These are phyloP conservation scores for Oryza meridionalis DNA, from an alignment of 176 grass and related monocot genomes.

Conservation along the genomic window DNA sequence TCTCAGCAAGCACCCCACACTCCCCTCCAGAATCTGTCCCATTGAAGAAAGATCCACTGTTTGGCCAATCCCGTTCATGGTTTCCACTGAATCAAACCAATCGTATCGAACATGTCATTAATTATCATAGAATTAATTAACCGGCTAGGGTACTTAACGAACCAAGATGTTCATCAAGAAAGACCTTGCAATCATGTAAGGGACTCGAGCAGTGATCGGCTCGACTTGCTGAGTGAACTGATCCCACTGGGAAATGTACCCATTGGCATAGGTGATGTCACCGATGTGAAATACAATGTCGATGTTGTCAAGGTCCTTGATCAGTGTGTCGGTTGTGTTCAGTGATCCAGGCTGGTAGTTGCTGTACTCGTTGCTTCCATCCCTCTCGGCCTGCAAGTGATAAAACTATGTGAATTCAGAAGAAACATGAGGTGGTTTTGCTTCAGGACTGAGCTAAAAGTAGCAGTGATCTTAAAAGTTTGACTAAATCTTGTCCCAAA, in stretches of 20 bases:
- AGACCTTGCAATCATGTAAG: constrained; percentile 90
- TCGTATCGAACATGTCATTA: neutral
- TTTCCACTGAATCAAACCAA: constrained; percentile 61
- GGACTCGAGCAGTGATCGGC: constrained; percentile 75
- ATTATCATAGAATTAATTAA: neutral
- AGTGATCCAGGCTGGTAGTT: constrained; percentile 87
- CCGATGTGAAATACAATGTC: constrained; percentile 89
- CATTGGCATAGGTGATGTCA: constrained; percentile 85
- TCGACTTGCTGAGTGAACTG: constrained; percentile 93
- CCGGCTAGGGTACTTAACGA: neutral
- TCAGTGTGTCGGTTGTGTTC: constrained; percentile 74
- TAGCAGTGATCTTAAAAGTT: neutral
- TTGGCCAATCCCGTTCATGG: constrained; percentile 83
- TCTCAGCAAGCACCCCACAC: constrained; percentile 74
- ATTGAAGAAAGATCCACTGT: constrained; percentile 75
- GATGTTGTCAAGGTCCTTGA: constrained; percentile 85
- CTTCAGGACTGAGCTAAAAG: neutral
- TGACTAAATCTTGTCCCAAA: too few relatives aligned
- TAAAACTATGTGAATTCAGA: neutral
- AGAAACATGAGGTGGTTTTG: neutral
- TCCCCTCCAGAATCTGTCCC: constrained; percentile 81
- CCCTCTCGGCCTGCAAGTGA: constrained; percentile 70
- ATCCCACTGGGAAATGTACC: constrained; percentile 95
- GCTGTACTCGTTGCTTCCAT: constrained; percentile 82
- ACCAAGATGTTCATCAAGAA: neutral